These are phyloP conservation scores for Cystofilobasidium capitatum DNA, from an alignment of 768 basidiomycete species.

Conservation along the genomic window DNA sequence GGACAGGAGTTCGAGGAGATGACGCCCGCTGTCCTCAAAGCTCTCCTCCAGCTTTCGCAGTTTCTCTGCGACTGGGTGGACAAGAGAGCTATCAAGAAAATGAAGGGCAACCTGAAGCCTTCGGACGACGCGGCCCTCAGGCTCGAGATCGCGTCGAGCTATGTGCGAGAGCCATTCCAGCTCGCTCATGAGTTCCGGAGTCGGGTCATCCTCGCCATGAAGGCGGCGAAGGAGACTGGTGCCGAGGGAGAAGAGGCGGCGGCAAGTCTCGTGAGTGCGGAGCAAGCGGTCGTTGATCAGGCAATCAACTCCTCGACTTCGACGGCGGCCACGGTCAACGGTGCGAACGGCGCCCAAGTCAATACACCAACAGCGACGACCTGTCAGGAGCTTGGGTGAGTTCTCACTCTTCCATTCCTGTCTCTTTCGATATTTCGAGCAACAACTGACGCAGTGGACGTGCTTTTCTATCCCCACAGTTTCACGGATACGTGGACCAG, in stretches of 20 bases:
- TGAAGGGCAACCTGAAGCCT: neutral
- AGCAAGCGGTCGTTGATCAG: too few relatives aligned
- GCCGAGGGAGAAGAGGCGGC: neutral
- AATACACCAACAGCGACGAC: too few relatives aligned
- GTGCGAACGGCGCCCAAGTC: too few relatives aligned
- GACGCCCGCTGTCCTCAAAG: neutral
- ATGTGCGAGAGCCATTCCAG: neutral
- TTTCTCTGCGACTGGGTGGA: conserved; percentile 1
- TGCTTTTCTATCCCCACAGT: too few relatives aligned
- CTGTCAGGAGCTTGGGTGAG: too few relatives aligned
- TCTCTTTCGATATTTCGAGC: too few relatives aligned
- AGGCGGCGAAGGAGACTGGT: neutral
- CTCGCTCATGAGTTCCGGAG: neutral
- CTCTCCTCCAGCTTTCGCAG: neutral
- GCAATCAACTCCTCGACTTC: too few relatives aligned
- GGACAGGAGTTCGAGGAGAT: neutral
- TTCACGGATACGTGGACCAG: too few relatives aligned
- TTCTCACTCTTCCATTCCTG: too few relatives aligned
- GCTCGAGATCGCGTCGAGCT: neutral
- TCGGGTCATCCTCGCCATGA: neutral
- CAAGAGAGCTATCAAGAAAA: neutral
- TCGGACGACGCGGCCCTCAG: neutral
- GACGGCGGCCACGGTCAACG: too few relatives aligned
- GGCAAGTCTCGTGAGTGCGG: neutral
- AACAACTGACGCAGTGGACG: too few relatives aligned